Evolutionary conservation across 2,329 filamentous ascomycete genomes (phyloP).

Genomic region (Beauveria scarabaeidicola): DNA sequence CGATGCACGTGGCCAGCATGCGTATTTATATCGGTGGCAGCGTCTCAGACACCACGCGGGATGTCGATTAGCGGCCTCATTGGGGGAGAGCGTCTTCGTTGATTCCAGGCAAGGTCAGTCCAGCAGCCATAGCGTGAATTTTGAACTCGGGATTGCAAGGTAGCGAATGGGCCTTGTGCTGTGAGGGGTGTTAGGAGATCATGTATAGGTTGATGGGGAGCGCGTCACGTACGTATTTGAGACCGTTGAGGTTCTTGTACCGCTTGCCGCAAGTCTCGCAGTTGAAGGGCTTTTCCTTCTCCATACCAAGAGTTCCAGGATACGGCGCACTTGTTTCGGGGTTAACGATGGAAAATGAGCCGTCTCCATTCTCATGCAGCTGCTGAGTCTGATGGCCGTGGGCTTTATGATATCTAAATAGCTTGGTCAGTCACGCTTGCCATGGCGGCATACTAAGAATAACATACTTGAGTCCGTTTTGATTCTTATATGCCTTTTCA

Average conservation of each 20-base stretch:
- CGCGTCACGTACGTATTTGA: slow-evolving; percentile 69
- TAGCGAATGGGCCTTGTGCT: slow-evolving; percentile 74
- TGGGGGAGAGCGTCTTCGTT: slow-evolving; percentile 33
- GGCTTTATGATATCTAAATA: slow-evolving; percentile 55
- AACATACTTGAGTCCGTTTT: slow-evolving; percentile 89
- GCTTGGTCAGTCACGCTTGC: slow-evolving; percentile 19
- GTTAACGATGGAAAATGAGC: slow-evolving; percentile 96
- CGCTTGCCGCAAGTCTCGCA: slow-evolving; percentile 96
- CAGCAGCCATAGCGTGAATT: slow-evolving; percentile 35
- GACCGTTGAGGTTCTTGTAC: slow-evolving; percentile 96
- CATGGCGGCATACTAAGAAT: slow-evolving; percentile 1
- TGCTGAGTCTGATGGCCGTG: slow-evolving; percentile 97
- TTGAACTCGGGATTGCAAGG: slow-evolving; percentile 79
- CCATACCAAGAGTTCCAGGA: slow-evolving; percentile 96
- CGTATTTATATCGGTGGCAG: not conserved
- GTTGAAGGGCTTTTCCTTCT: slow-evolving; percentile 98
- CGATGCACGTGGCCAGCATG: slow-evolving; percentile 9
- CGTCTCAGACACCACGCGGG: not conserved
- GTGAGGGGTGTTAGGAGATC: slow-evolving; percentile 24
- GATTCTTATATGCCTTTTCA: slow-evolving; percentile 99
- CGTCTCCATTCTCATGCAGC: slow-evolving; percentile 91
- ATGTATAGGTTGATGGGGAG: not conserved
- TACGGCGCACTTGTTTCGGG: slow-evolving; percentile 91
- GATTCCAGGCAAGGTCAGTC: slow-evolving; percentile 34
- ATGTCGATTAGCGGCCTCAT: slow-evolving; percentile 11